Base-by-base conservation (phyloP, 495 filamentous ascomycete genomes). In the Tetracladium marchalianum region DNA sequence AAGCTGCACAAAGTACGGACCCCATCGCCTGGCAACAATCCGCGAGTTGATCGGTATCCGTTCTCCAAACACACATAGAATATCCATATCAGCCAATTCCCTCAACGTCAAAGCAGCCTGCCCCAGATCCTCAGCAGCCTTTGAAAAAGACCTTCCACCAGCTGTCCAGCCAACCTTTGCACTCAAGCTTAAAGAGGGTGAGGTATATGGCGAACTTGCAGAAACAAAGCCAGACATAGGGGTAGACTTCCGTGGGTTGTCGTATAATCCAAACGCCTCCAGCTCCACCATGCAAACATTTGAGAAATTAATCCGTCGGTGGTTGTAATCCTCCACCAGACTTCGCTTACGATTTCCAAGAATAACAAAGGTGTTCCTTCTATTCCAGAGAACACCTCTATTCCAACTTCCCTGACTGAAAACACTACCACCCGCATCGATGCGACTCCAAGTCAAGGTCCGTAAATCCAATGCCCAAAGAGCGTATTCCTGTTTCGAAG, bases 331-430 rank as follows among this genome's bases (percentile, higher is more conserved):
- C 49, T 98, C 93, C 0, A 96, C 90, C n/a, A 97, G 69, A 47
- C 84, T 94, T 39, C 92, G 72, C 62, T 88, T 92, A 24, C 90
- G 79, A 61, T 95, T 90, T 17, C 92, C 92, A 16, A 98, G 73
- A 49, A 98, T 87, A 35, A 98, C 87, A 65, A 96, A 98, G 1
- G 84, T 81, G 59, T 94, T 98, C 43, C 93, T 75, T 37, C 89
- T 78, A 49, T 85, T 80, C 92, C 92, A 98, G 35, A 98, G 63
- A 2, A 97, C 75, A 31, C 92, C 92, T 43, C 92, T 73, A 55
- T 97, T 97, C 92, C 92, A 98, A 59, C 90, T 95, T 31, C 92
- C 92, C 58, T 93, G 85, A 52, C 84, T 85, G 62, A 97, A 97
- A 1, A 95, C 85, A 43, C 78, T 87, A 2, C 87, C 89, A n/a